Percentiles rank a stretch among this genome's conserved stretches.
Conservation (phyloP, 2,329 filamentous ascomycete species). For the Hortaea werneckii region DNA sequence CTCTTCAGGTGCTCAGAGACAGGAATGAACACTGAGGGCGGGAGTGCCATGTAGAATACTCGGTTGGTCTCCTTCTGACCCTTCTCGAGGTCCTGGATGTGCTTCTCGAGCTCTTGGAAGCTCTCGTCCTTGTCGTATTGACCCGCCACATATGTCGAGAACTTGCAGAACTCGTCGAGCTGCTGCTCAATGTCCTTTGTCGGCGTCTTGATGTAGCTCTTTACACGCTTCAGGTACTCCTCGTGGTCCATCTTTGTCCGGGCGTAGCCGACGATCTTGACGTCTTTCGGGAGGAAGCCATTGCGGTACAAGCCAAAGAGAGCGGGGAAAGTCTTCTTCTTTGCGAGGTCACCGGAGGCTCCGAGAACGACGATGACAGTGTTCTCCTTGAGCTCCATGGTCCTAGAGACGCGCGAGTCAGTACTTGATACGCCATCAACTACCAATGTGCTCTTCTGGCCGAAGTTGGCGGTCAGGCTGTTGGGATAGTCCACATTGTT, state of each 20-base stretch:
- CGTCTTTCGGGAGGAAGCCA: slow-evolving; percentile 93
- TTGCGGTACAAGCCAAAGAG: slow-evolving; percentile 97
- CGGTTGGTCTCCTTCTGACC: slow-evolving; percentile 75
- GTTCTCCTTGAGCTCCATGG: slow-evolving; percentile 95
- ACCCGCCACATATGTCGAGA: slow-evolving; percentile 91
- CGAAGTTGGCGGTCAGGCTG: neutral
- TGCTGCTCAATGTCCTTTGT: slow-evolving; percentile 97
- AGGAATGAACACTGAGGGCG: slow-evolving; percentile 93
- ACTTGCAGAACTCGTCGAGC: slow-evolving; percentile 74
- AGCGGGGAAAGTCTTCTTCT: slow-evolving; percentile 99
- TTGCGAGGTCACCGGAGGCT: slow-evolving; percentile 92
- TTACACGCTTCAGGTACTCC: slow-evolving; percentile 88
- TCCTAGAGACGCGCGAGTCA: slow-evolving; percentile 39
- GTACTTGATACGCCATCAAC: neutral
- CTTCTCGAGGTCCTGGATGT: slow-evolving; percentile 76
- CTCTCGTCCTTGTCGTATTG: slow-evolving; percentile 97
- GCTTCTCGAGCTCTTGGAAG: slow-evolving; percentile 74
- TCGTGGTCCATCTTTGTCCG: slow-evolving; percentile 98
- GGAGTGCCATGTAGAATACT: slow-evolving; percentile 98
- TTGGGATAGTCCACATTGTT: neutral
- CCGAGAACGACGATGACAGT: slow-evolving; percentile 94
- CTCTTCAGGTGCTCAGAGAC: slow-evolving; percentile 95
- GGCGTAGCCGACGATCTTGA: slow-evolving; percentile 96
- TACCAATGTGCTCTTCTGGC: too few species aligned
- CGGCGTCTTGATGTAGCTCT: slow-evolving; percentile 97